These are phyloP conservation scores for Colletotrichum camelliae DNA, from an alignment of 2,329 filamentous ascomycete species.

Conservation along the genomic window DNA sequence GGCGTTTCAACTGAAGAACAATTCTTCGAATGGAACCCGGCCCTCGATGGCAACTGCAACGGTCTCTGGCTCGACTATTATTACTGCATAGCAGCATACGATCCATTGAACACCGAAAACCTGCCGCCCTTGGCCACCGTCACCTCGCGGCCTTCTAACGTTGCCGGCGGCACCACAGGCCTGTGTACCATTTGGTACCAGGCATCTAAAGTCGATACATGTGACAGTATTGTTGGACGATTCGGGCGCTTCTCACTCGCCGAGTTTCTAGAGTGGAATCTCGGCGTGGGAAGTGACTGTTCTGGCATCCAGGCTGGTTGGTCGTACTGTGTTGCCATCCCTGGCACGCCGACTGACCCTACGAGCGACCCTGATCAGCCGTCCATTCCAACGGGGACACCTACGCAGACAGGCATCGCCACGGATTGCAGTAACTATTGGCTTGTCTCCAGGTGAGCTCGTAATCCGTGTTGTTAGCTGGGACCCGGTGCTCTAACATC, in stretches of 20 bases:
- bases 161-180: not conserved
- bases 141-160: not conserved
- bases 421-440: not conserved
- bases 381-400: not conserved
- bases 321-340: not conserved
- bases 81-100: constrained; percentile 25
- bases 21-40: constrained; percentile 33
- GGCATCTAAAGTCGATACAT: not conserved
- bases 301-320: not conserved
- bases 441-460: not conserved
- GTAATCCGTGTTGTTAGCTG: not conserved
- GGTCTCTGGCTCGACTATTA: constrained; percentile 26
- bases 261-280: not conserved
- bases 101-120: not conserved
- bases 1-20: constrained; percentile 25
- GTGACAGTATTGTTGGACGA: not conserved
- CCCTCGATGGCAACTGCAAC: constrained; percentile 25
- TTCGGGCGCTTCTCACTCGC: not conserved
- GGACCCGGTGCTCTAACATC: not conserved
- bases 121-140: not conserved
- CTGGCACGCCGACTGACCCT: not conserved
- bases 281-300: not conserved
- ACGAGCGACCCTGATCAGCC: not conserved
- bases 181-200: not conserved
- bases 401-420: not conserved